Evolutionary conservation across 2,329 filamentous ascomycete genomes (phyloP).

Genomic region (Stachybotrys elegans): DNA sequence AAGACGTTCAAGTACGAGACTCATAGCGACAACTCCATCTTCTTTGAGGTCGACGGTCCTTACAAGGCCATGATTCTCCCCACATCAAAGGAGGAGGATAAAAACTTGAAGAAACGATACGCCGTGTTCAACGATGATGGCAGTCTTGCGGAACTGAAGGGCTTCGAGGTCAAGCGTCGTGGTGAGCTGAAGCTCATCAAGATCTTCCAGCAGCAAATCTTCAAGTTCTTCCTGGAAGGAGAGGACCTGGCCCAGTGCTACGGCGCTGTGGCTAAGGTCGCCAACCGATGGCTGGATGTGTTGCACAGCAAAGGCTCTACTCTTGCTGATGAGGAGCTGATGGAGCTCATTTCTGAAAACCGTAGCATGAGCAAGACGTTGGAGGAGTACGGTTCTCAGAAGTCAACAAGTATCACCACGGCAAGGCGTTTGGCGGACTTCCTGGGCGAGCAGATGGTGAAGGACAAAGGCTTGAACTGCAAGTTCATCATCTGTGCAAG

Average conservation of each 20-base stretch:
- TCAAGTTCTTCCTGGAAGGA: constrained; percentile 98
- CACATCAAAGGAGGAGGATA: constrained; percentile 97
- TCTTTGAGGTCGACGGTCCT: constrained; percentile 97
- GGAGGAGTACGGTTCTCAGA: constrained; percentile 91
- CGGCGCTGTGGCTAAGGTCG: constrained; percentile 83
- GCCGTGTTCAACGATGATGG: constrained; percentile 99
- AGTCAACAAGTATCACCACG: constrained; percentile 98
- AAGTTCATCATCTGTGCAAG: constrained; percentile 96
- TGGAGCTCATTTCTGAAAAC: constrained; percentile 99
- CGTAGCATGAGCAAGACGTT: constrained; percentile 96
- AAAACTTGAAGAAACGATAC: constrained; percentile 98
- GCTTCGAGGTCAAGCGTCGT: constrained; percentile 95
- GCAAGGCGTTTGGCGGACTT: constrained; percentile 94
- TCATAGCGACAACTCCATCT: constrained; percentile 97
- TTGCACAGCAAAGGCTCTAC: constrained; percentile 83
- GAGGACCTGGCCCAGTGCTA: constrained; percentile 86
- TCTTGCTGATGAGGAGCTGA: constrained; percentile 91
- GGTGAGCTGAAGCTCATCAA: constrained; percentile 99
- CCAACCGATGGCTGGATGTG: constrained; percentile 95
- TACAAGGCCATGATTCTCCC: constrained; percentile 97
- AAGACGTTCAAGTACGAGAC: constrained; percentile 87
- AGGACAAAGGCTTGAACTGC: constrained; percentile 98
- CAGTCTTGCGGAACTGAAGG: constrained; percentile 89
- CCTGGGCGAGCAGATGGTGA: constrained; percentile 96
- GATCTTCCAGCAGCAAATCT: constrained; percentile 98